Evolutionary conservation across 2,329 filamentous ascomycete species (phyloP).

Genomic region (Beauveria asiatica): DNA sequence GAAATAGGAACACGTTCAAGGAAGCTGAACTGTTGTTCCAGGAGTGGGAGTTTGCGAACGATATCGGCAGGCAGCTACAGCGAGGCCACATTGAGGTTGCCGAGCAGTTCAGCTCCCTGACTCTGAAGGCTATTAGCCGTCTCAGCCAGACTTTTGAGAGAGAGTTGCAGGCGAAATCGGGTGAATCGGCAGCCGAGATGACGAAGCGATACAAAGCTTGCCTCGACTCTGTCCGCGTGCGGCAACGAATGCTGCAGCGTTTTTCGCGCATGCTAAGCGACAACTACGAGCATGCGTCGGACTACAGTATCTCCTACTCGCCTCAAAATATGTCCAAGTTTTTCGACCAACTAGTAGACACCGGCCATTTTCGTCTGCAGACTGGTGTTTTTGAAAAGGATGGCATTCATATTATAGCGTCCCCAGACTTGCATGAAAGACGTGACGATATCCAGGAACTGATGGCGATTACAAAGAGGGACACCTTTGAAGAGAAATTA

Average conservation of each 20-base stretch:
- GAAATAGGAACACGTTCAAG: conserved; percentile 99
- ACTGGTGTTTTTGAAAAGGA: conserved; percentile 62
- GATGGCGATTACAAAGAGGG: conserved; percentile 58
- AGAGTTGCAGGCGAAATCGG: conserved; percentile 75
- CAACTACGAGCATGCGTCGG: conserved; percentile 92
- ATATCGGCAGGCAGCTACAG: conserved; percentile 83
- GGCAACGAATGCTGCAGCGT: conserved; percentile 91
- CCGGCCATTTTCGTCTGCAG: conserved; percentile 82
- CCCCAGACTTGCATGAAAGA: conserved; percentile 65
- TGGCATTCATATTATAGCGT: conserved; percentile 76
- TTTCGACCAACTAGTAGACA: conserved; percentile 69
- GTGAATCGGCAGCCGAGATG: conserved; percentile 80
- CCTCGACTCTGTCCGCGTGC: conserved; percentile 88
- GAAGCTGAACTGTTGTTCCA: conserved; percentile 95
- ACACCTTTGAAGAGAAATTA: conserved; percentile 57
- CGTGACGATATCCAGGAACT: conserved; percentile 79
- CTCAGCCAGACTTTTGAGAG: conserved; percentile 86
- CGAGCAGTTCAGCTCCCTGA: conserved; percentile 91
- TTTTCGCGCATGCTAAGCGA: conserved; percentile 87
- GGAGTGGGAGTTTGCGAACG: conserved; percentile 96
- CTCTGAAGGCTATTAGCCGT: conserved; percentile 82
- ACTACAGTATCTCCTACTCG: conserved; percentile 75
- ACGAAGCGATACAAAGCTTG: conserved; percentile 95
- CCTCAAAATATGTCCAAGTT: conserved; percentile 64
- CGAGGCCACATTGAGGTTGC: conserved; percentile 94